Base-by-base conservation (phyloP, 305 asterid species). In the Fraxinus xanthoxyloides region DNA sequence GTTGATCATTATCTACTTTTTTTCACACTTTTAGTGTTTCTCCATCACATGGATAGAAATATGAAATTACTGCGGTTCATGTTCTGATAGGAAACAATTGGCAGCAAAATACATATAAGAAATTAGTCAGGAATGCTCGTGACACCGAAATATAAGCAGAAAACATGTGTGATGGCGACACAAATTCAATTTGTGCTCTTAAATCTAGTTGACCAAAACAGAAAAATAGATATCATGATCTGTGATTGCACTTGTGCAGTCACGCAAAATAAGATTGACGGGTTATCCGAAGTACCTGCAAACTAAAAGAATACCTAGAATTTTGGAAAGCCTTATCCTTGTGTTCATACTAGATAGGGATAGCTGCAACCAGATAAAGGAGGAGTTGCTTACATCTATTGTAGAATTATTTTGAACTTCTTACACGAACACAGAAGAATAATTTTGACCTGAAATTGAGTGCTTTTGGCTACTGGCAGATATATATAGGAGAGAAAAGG, bases 61-160 rank as follows among this genome's bases (percentile, higher is more conserved):
- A 26, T 28, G 31, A 2, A 72, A 65, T 31, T 80, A 48, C 56
- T 78, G 63, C 26, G 0, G 28, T 26, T n/a, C 77, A 84, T 23
- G 72, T 40, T 82, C 56, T 36, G 21, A 51, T 24, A 56, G 35
- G 77, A 17, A 79, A 23, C 5, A 51, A 61, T 79, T 77, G 70
- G 31, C 32, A 78, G 73, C 73, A 65, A 26, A 65, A 26, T 24
- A 65, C 73, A 0, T 65, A 6, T 26, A 12, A 76, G 23, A 77
- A 61, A 56, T 3, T 75, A 28, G 73, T 65, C 5, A 28, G 73
- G 8, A 28, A 65, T 70, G 56, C 23, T 70, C 24, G 48, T 2
- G 34, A 40, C 10, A 59, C 51, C n/a, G 65, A 43, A 21, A 38
- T 10, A 26, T 70, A 35, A 40, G 38, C 40, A 56, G 87, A 73